These are phyloP conservation scores for Saccharomyces kudriavzevii DNA, from an alignment of 805 yeast species.

Conservation along the genomic window DNA sequence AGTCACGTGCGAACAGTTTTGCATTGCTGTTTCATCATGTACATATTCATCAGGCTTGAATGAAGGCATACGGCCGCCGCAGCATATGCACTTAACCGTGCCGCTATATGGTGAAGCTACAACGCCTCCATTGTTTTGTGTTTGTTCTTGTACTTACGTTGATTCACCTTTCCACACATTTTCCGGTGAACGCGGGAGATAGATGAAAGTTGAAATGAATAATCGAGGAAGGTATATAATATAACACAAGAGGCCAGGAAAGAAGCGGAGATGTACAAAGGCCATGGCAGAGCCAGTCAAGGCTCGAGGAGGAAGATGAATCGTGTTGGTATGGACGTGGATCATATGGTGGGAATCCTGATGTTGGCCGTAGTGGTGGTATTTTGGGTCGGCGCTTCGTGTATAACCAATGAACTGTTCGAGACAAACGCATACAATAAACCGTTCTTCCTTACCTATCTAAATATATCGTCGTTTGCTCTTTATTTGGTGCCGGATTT, in stretches of 20 bases:
- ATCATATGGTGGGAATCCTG: conserved; percentile 38
- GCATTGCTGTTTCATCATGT: background rate
- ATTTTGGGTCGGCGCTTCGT: conserved; percentile 83
- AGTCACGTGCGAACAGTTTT: background rate
- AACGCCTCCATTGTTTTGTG: background rate
- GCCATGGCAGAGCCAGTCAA: background rate
- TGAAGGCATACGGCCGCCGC: background rate
- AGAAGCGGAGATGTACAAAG: background rate
- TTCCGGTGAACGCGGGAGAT: background rate
- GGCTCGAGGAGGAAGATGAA: background rate
- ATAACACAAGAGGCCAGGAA: background rate
- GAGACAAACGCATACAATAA: conserved; percentile 61
- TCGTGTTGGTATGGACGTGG: conserved; percentile 36
- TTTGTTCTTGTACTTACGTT: background rate
- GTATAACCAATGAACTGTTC: conserved; percentile 64
- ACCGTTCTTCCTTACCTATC: conserved; percentile 85
- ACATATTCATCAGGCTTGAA: background rate
- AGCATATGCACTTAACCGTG: background rate
- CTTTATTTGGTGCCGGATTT: conserved; percentile 57
- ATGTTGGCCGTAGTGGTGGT: conserved; percentile 65
- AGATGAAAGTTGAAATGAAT: background rate
- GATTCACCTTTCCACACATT: background rate
- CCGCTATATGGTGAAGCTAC: background rate
- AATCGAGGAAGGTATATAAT: background rate
- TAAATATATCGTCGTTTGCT: conserved; percentile 74